Conservation (phyloP, 1,284 basidiomycete genomes). For the Pseudozyma thailandica region DNA sequence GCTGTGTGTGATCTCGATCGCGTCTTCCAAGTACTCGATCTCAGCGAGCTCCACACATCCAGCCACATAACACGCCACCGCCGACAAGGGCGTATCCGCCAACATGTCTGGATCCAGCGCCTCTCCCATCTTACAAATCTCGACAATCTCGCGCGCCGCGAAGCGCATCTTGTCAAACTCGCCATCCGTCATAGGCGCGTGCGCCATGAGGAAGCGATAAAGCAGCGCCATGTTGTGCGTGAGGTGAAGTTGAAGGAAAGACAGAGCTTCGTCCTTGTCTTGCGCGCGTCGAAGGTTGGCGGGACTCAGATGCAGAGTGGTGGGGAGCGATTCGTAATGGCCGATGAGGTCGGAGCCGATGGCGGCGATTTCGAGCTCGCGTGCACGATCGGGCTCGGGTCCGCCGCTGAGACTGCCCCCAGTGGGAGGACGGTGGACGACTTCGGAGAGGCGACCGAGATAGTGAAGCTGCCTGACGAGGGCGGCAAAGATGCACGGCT, state of each 20-base stretch:
- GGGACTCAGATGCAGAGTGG: constrained; percentile 20
- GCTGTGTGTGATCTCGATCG: constrained; percentile 1
- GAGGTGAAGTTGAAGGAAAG: constrained; percentile 42
- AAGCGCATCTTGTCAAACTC: constrained; percentile 33
- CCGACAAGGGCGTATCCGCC: constrained; percentile 31
- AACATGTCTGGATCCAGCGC: constrained; percentile 21
- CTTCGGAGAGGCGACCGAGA: constrained; percentile 28
- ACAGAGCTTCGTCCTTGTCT: constrained; percentile 26
- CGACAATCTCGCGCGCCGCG: constrained; percentile 27
- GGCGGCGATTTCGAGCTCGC: constrained; percentile 21
- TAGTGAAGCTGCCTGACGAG: constrained; percentile 44
- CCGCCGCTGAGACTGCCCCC: background rate
- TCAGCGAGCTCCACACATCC: constrained; percentile 30
- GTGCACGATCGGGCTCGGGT: constrained; percentile 13
- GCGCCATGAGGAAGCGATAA: constrained; percentile 22
- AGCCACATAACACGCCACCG: constrained; percentile 25
- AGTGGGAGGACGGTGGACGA: background rate
- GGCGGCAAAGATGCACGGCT: constrained; percentile 44
- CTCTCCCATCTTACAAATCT: constrained; percentile 33
- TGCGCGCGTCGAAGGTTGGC: constrained; percentile 26
- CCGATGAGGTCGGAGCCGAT: constrained; percentile 31
- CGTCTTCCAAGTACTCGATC: constrained; percentile 23
- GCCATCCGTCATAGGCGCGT: constrained; percentile 15
- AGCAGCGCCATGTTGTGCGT: constrained; percentile 36
- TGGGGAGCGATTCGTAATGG: constrained; percentile 37